Evolutionary conservation across 139 green algal genomes (phyloP).

Genomic region (Micromonas pusilla): DNA sequence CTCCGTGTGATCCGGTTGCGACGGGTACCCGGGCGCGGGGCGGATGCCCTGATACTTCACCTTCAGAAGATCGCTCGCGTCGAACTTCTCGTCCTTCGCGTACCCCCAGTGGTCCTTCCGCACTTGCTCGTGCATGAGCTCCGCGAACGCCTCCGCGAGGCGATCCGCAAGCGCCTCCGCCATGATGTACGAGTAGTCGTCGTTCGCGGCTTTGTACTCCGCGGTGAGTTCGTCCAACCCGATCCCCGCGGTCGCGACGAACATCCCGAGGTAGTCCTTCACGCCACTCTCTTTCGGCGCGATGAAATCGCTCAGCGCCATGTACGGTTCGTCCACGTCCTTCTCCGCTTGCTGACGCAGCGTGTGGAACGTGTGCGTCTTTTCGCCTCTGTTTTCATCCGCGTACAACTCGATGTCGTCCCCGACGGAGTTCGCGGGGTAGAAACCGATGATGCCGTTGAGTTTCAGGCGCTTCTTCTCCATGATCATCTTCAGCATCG

Average conservation of each 20-base stretch:
- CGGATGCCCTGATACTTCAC: slow-evolving; percentile 98
- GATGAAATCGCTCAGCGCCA: slow-evolving; percentile 93
- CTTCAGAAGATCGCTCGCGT: slow-evolving; percentile 90
- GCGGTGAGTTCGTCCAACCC: slow-evolving; percentile 78
- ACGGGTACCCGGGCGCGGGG: slow-evolving; percentile 94
- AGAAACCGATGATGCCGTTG: slow-evolving; percentile 82
- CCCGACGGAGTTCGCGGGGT: slow-evolving; percentile 78
- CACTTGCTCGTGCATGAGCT: slow-evolving; percentile 86
- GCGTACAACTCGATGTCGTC: slow-evolving; percentile 89
- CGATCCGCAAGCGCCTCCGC: slow-evolving; percentile 92
- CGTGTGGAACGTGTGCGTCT: slow-evolving; percentile 39
- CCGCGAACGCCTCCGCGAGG: slow-evolving; percentile 91
- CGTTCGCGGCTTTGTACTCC: slow-evolving; percentile 59
- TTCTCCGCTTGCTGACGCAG: slow-evolving; percentile 81
- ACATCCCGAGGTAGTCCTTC: slow-evolving; percentile 92
- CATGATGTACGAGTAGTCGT: slow-evolving; percentile 90
- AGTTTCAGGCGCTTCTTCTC: slow-evolving; percentile 71
- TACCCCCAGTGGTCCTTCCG: slow-evolving; percentile 91
- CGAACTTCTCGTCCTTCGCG: slow-evolving; percentile 73
- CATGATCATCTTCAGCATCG: slow-evolving; percentile 73
- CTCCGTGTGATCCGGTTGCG: slow-evolving; percentile 96
- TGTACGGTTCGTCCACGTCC: slow-evolving; percentile 70
- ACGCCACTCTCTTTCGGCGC: slow-evolving; percentile 73
- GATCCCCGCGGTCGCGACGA: slow-evolving; percentile 71
- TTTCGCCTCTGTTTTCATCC: slow-evolving; percentile 51